A percentile compares a stretch with the other conserved stretches of the same genome.
Evolutionary conservation across 768 basidiomycete species (phyloP).

Genomic region (Hemileccinum impolitum): DNA sequence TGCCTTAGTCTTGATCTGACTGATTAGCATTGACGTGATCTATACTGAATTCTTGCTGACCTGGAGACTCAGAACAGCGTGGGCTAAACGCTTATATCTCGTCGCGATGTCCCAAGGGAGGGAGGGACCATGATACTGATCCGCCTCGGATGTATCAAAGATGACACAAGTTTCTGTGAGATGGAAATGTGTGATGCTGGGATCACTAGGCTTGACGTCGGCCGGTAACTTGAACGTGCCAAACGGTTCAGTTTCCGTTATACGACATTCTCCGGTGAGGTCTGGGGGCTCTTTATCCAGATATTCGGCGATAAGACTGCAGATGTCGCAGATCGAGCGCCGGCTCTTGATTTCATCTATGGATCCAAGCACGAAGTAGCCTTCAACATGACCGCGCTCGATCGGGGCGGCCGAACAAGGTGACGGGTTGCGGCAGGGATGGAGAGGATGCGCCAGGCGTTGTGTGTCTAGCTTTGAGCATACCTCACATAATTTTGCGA

Average conservation of each 20-base stretch:
- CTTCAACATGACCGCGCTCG: background rate
- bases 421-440: conserved; percentile 1
- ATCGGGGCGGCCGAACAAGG: conserved; percentile 5
- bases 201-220: background rate
- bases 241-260: background rate
- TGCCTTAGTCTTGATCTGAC: conserved; percentile 2
- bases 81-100: background rate
- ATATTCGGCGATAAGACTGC: conserved; percentile 10
- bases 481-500: conserved; percentile 1
- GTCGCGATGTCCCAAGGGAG: conserved; percentile 12
- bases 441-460: background rate
- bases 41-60: background rate
- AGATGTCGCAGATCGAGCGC: conserved; percentile 9
- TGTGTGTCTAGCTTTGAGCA: conserved; percentile 8
- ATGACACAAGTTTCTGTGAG: conserved; percentile 7
- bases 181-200: conserved; percentile 13
- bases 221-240: conserved; percentile 8
- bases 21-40: background rate
- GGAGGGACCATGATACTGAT: background rate
- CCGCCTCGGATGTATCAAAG: background rate
- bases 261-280: conserved; percentile 6
- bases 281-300: conserved; percentile 9
- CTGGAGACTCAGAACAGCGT: conserved; percentile 9
- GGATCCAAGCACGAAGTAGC: conserved; percentile 5
- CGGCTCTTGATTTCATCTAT: conserved; percentile 13